These are phyloP conservation scores for Haematococcus lacustris DNA, from an alignment of 139 green algal species.

Conservation along the genomic window DNA sequence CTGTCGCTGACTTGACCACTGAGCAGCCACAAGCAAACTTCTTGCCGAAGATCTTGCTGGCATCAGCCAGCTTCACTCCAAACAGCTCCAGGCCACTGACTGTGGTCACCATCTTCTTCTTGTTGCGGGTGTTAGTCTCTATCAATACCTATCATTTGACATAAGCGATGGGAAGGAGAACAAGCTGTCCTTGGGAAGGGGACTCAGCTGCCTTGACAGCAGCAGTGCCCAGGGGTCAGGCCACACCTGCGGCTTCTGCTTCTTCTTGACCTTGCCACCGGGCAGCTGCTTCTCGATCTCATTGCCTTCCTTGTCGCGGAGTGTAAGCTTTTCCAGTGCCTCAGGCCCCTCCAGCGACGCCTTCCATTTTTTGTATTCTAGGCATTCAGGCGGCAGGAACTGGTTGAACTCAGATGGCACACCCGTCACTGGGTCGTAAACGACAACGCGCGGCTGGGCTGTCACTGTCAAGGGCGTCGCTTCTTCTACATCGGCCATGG, in stretches of 20 bases:
- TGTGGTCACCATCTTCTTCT: slow-evolving; percentile 92
- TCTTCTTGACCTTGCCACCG: slow-evolving; percentile 71
- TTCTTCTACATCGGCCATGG: neutral
- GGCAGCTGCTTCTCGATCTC: slow-evolving; percentile 62
- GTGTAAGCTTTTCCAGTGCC: slow-evolving; percentile 49
- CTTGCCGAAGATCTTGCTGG: slow-evolving; percentile 94
- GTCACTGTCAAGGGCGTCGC: neutral
- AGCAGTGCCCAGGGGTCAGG: neutral
- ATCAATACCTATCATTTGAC: slow-evolving; percentile 68
- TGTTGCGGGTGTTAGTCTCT: slow-evolving; percentile 73
- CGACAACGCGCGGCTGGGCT: neutral
- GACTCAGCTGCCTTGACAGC: neutral
- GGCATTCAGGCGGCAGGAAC: slow-evolving; percentile 65
- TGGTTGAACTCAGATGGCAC: slow-evolving; percentile 74
- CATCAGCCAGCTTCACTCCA: slow-evolving; percentile 84
- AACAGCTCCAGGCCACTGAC: slow-evolving; percentile 85
- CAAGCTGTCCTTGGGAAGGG: too few relatives aligned
- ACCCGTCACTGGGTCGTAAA: neutral
- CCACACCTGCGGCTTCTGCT: slow-evolving; percentile 53
- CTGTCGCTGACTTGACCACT: slow-evolving; percentile 80
- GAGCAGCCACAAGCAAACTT: slow-evolving; percentile 92
- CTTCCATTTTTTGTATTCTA: slow-evolving; percentile 84
- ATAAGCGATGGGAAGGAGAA: too few relatives aligned
- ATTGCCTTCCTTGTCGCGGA: slow-evolving; percentile 48
- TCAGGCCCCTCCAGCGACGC: slow-evolving; percentile 47